A percentile compares a stretch with the other conserved stretches of the same genome.
phyloP scores from a whole-genome alignment of 306 rosid species.

The Oemleria cerasiformis region DNA sequence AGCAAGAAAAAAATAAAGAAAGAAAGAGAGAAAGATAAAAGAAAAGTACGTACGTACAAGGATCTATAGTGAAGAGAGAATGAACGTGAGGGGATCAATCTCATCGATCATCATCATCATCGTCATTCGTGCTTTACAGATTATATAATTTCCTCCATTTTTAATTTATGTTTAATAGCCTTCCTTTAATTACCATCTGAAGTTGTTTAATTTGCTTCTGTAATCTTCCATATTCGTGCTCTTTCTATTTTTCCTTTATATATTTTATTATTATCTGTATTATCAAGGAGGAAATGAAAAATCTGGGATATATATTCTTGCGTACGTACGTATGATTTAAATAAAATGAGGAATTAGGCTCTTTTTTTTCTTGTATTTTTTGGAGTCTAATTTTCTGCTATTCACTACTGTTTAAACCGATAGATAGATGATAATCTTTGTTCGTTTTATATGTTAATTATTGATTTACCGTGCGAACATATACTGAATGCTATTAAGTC shows the following conservation, averaged over 20 bases:
- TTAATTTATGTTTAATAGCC: not conserved
- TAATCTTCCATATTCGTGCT: not conserved
- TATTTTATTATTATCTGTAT: not conserved
- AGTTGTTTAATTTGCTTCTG: not conserved
- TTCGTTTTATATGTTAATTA: too few species aligned
- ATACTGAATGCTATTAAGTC: too few species aligned
- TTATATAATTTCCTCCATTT: not conserved
- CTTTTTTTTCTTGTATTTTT: not conserved
- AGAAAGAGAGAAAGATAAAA: not conserved
- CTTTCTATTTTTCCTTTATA: not conserved
- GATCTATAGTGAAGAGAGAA: not conserved
- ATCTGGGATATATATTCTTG: not conserved
- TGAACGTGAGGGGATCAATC: not conserved
- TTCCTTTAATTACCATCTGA: not conserved
- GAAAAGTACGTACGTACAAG: conserved; percentile 5
- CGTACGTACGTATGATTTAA: conserved; percentile 9
- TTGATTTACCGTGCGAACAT: too few species aligned
- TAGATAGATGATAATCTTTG: too few species aligned
- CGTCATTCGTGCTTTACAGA: not conserved
- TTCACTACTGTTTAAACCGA: not conserved
- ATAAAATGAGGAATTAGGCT: not conserved
- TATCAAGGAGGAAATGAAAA: conserved; percentile 10
- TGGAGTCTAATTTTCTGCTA: not conserved
- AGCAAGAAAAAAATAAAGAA: too few species aligned
- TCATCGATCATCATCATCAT: not conserved